Evolutionary conservation across 2,329 filamentous ascomycete genomes (phyloP), one percentile per base, ranked within the genome.

Genomic region (Bipolaris gigantea): DNA sequence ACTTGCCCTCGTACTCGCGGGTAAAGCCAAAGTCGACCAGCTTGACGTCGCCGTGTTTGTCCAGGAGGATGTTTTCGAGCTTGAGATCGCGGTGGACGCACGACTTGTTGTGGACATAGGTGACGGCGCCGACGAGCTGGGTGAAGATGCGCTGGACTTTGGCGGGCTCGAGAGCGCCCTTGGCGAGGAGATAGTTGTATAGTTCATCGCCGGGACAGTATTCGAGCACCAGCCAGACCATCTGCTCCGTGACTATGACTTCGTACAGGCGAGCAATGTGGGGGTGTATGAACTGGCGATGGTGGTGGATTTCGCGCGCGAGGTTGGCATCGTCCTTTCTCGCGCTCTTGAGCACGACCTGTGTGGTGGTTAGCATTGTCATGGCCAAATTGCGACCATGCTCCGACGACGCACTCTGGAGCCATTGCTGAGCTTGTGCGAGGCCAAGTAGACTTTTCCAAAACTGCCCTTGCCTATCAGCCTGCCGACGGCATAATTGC

Each of bases 21-120:
- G 94, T 99, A 72, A 99, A 99, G 16, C 94, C 94, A 78, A 99
- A 99, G 73, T 99, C 94, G 63, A 95, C 93, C 56, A 99, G 79
- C 77, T 99, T 99, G 64, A 99, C 94, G 69, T 97, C 96, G 71
- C 95, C 93, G 71, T 97, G 83, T 74, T 95, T 97, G 78, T 99
- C 94, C 63, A 99, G 83, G 41, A 99, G 80, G 54, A 99, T 97
- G 70, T 96, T 96, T 73, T 99, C 94, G 67, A 99, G 83, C 76
- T 99, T 99, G 50, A 99, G 80, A 73, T 99, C 94, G 64, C 94
- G 90, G 74, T 99, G 94, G 32, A 99, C 94, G 72, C 94, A 99
- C 5, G 89, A 92, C 67, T 96, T 92, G 73, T 87, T 88, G 76
- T 99, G 94, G 34, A 99, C 94, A 73, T 97, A 97, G 50, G 88